A percentile compares a stretch with the other conserved stretches of the same genome.
phyloP scores from a whole-genome alignment of 31 red algal species.

The Endocladia muricata region DNA sequence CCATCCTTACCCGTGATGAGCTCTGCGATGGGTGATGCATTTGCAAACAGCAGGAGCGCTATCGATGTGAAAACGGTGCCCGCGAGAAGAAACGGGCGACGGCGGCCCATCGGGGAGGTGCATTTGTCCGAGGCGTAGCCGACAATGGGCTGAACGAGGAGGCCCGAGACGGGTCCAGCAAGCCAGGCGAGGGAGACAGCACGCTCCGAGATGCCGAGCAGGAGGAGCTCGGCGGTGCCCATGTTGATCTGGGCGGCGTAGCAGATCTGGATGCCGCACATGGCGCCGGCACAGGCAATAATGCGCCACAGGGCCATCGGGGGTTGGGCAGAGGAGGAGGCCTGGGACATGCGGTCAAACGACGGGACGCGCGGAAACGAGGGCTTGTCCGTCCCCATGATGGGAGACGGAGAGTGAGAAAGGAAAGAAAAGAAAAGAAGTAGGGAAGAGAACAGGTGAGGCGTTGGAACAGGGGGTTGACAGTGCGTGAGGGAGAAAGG shows the following conservation, averaged over 20 bases:
- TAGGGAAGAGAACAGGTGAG: too few relatives aligned
- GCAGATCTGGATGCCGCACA: constrained; percentile 84
- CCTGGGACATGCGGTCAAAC: not conserved
- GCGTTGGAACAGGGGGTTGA: too few relatives aligned
- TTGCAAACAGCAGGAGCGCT: constrained; percentile 69
- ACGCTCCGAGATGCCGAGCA: constrained; percentile 62
- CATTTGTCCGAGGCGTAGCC: constrained; percentile 74
- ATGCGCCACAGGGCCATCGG: constrained; percentile 52
- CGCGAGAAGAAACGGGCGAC: constrained; percentile 85
- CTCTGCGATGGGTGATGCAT: constrained; percentile 42
- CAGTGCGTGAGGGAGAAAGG: too few relatives aligned
- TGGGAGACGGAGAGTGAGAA: not conserved
- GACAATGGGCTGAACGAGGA: constrained; percentile 87
- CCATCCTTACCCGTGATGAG: not conserved
- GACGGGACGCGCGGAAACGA: not conserved
- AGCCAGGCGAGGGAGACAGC: constrained; percentile 90
- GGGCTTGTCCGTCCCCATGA: not conserved
- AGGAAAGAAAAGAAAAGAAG: too few relatives aligned
- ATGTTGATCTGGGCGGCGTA: constrained; percentile 86
- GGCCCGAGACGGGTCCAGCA: constrained; percentile 83
- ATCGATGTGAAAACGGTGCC: constrained; percentile 77
- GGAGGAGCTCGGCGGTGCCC: constrained; percentile 70
- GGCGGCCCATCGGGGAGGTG: constrained; percentile 57
- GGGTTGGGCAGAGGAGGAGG: not conserved
- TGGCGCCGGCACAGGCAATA: constrained; percentile 54